Evolutionary conservation across 1,284 basidiomycete species (phyloP).

Genomic region (Papiliotrema flavescens): DNA sequence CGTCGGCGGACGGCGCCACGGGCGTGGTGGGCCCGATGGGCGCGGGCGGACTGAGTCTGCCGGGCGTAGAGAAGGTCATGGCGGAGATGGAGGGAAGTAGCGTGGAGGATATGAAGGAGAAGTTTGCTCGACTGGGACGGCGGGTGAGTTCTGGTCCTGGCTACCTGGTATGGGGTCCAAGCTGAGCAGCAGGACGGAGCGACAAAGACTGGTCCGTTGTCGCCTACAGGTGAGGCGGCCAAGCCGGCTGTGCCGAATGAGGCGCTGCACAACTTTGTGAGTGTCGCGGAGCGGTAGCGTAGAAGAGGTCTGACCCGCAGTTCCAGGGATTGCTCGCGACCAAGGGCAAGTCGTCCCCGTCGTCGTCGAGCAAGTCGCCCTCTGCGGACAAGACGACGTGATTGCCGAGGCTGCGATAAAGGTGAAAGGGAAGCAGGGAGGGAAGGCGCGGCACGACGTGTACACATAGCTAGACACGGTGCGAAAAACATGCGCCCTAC

Average conservation of each 20-base stretch:
- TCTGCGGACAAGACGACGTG: no score
- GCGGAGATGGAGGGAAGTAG: constrained; percentile 72
- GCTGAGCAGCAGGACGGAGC: constrained; percentile 23
- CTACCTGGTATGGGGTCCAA: neutral
- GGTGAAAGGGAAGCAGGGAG: no score
- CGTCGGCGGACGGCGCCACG: neutral
- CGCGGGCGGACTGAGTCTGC: constrained; percentile 70
- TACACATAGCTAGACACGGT: no score
- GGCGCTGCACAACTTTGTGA: constrained; percentile 48
- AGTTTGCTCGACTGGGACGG: constrained; percentile 35
- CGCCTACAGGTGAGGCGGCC: constrained; percentile 11
- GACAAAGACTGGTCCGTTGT: constrained; percentile 17
- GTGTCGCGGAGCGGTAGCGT: constrained; percentile 15
- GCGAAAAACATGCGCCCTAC: no score
- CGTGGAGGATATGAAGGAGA: constrained; percentile 38
- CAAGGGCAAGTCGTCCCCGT: constrained; percentile 11
- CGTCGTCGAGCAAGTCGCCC: no score
- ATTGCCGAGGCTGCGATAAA: no score
- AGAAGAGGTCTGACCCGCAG: constrained; percentile 14
- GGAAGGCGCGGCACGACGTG: no score
- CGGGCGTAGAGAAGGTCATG: constrained; percentile 78
- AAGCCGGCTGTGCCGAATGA: constrained; percentile 36
- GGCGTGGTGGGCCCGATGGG: constrained; percentile 83
- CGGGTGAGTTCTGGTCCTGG: constrained; percentile 19
- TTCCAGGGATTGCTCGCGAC: constrained; percentile 44